Evolutionary conservation across 2,329 filamentous ascomycete genomes (phyloP).

Genomic region (Fusarium succisae): DNA sequence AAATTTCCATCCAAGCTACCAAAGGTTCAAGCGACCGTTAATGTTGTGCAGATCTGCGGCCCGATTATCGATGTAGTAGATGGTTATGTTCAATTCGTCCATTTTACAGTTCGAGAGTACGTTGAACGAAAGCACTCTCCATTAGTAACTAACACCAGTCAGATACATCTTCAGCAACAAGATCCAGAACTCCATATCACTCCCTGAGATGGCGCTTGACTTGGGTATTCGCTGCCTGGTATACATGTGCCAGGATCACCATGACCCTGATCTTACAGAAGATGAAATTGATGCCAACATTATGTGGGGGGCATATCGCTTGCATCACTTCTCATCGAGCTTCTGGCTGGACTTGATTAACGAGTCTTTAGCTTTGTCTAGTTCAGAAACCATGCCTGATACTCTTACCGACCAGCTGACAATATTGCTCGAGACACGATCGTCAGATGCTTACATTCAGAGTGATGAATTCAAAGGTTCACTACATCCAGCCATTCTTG

Average conservation of each 20-base stretch:
- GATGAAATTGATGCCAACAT: neutral
- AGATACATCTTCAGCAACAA: rapidly evolving
- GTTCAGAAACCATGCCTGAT: rapidly evolving
- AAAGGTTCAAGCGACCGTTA: rapidly evolving
- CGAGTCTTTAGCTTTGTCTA: rapidly evolving
- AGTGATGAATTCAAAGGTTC: rapidly evolving
- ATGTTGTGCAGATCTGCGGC: rapidly evolving
- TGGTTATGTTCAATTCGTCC: neutral
- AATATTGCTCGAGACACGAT: neutral
- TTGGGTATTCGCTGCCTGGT: rapidly evolving
- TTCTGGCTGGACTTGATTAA: neutral
- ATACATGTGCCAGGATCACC: neutral
- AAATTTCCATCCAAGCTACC: rapidly evolving
- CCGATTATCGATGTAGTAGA: neutral
- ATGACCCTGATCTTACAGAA: rapidly evolving
- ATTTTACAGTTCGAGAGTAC: neutral
- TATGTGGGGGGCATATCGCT: neutral
- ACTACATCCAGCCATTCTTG: rapidly evolving
- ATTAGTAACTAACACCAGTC: rapidly evolving
- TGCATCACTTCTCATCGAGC: neutral
- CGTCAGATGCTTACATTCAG: rapidly evolving
- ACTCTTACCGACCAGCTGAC: rapidly evolving
- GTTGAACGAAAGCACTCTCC: rapidly evolving
- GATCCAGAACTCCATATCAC: rapidly evolving
- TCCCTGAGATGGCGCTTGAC: rapidly evolving